phyloP scores from a whole-genome alignment of 2,329 filamentous ascomycete species.

The Aspergillus aculeatinus region DNA sequence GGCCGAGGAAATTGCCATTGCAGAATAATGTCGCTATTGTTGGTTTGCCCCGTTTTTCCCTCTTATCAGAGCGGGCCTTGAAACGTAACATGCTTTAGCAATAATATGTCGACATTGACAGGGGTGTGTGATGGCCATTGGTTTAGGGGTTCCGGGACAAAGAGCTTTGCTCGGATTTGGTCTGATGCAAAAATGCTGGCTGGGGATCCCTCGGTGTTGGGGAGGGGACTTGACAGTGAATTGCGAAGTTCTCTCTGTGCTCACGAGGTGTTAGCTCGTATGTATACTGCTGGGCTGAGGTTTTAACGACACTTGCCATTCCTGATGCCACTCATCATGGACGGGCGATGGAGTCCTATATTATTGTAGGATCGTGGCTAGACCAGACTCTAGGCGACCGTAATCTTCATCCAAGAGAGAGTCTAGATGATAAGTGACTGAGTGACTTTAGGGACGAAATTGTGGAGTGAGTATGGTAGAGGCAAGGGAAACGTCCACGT shows the following conservation, averaged over 20 bases:
- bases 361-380: no score
- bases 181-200: background rate
- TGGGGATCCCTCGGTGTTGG: background rate
- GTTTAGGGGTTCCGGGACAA: background rate
- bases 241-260: background rate
- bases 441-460: fast-evolving
- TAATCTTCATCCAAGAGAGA: no score
- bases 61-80: background rate
- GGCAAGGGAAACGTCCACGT: no score
- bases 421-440: no score
- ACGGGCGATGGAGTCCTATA: no score
- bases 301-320: no score
- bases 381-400: no score
- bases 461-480: no score
- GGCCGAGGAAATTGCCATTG: background rate
- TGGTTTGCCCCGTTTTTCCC: background rate
- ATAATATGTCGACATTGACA: background rate
- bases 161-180: background rate
- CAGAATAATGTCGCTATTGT: background rate
- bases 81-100: background rate
- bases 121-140: background rate
- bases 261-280: no score
- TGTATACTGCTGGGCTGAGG: no score
- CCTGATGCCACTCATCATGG: no score
- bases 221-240: background rate